Evolutionary conservation across 208 protist species (phyloP).

Genomic region (Giardia duodenalis): DNA sequence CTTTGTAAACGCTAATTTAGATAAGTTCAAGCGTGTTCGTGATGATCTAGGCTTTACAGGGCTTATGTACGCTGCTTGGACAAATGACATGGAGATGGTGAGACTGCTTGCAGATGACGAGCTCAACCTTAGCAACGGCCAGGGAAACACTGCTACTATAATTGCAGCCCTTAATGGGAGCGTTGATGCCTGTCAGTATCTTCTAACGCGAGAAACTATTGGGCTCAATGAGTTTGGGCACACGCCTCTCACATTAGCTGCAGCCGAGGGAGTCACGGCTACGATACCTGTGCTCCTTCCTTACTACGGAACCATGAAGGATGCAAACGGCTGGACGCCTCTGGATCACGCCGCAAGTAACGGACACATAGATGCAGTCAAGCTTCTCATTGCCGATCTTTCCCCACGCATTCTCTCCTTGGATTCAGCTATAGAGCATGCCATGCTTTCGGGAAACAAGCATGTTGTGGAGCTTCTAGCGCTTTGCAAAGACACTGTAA

Average conservation of each 20-base stretch:
- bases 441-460: neutral
- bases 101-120: neutral
- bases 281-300: neutral
- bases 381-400: neutral
- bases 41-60: neutral
- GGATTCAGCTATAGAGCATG: neutral
- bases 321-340: neutral
- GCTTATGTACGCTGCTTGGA: neutral
- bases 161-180: neutral
- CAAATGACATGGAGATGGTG: neutral
- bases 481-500: neutral
- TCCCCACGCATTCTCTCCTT: neutral
- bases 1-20: neutral
- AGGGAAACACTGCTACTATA: neutral
- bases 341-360: neutral
- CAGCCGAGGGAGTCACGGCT: neutral
- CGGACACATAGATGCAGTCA: neutral
- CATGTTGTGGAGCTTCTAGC: neutral
- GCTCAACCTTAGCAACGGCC: neutral
- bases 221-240: neutral
- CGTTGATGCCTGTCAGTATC: neutral
- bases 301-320: neutral
- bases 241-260: neutral
- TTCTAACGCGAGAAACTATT: neutral
- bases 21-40: neutral